Conservation (phyloP, 176 grass and related monocot species). For the Oropetium thomaeum region DNA sequence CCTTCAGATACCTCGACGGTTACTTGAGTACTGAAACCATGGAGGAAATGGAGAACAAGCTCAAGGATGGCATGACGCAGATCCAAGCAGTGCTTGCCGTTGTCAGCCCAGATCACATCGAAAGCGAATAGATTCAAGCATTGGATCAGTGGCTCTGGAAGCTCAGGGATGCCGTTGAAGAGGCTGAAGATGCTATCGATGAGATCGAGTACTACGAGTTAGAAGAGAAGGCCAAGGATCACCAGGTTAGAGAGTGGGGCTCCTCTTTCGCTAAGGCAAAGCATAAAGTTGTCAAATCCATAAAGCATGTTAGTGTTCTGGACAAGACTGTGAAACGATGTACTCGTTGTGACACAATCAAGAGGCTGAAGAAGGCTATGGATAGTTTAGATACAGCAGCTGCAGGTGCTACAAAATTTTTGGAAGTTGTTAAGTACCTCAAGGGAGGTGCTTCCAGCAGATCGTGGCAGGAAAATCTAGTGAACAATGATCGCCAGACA, state of each 20-base stretch:
- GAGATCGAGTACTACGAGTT: slow-evolving; percentile 44
- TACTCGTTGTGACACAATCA: slow-evolving; percentile 12
- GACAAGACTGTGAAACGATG: background rate
- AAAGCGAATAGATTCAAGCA: background rate
- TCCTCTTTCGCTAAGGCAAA: slow-evolving; percentile 20
- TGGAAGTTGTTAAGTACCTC: too few species aligned
- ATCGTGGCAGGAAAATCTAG: background rate
- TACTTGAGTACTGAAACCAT: background rate
- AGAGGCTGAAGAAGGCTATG: slow-evolving; percentile 29
- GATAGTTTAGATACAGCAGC: slow-evolving; percentile 30
- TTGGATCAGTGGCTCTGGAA: slow-evolving; percentile 36
- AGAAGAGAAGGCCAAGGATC: slow-evolving; percentile 29
- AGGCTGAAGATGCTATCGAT: slow-evolving; percentile 40
- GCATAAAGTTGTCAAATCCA: slow-evolving; percentile 16
- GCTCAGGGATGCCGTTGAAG: slow-evolving; percentile 33
- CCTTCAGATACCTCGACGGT: background rate
- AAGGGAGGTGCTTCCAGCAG: too few species aligned
- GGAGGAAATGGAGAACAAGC: background rate
- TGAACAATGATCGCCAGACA: background rate
- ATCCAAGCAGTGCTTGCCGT: slow-evolving; percentile 27
- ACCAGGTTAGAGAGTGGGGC: slow-evolving; percentile 28
- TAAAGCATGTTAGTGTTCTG: background rate
- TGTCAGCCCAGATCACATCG: background rate
- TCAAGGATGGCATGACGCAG: background rate
- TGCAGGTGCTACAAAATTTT: background rate